Evolutionary conservation across 306 rosid species (phyloP), one percentile per base, ranked within the genome.

Genomic region (Quercus engelmannii): DNA sequence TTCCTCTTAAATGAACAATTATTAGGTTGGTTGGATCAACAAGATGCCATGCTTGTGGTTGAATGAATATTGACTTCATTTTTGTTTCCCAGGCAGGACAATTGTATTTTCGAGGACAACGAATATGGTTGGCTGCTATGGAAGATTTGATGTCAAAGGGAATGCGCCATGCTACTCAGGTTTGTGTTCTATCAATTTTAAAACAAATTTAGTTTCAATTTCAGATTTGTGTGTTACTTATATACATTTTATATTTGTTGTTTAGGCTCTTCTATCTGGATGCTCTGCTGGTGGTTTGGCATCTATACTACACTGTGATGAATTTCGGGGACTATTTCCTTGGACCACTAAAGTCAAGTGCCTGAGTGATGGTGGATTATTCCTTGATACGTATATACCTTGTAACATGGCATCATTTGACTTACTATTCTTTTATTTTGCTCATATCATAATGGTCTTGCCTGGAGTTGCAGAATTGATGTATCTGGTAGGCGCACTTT

Each of bases 241-340:
- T 57, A 68, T 51, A 21, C n/a, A 55, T 52, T 52, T 57, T 20
- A 55, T 6, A 56, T 20, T 14, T 81, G 21, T 77, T 55, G 62
- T 74, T 70, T 88, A 93, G 96, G 92, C 91, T 54, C 92, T 94
- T 77, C 93, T 92, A 54, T 90, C 98, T 69, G 98, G 98, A 84
- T 94, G 98, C 80, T 94, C 97, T 76, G 98, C 98, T 15, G 98
- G 98, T 57, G 97, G 98, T 80, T 83, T 94, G 41, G 98, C 98
- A 76, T 87, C 98, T 55, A 92, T 94, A 59, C 58, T 94, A 69
- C 98, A 94, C 58, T 94, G 98, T 80, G 98, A 94, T 75, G 94
- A 89, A 81, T 94, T 94, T 80, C 79, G 74, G 17, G 86, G 71
- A 78, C 81, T 90, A 86, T 81, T 94, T 78, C 94, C 94, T 5